Percentiles rank a stretch among this genome's conserved stretches.
phyloP scores from a whole-genome alignment of 78 protist species.

The Guillardia theta region DNA sequence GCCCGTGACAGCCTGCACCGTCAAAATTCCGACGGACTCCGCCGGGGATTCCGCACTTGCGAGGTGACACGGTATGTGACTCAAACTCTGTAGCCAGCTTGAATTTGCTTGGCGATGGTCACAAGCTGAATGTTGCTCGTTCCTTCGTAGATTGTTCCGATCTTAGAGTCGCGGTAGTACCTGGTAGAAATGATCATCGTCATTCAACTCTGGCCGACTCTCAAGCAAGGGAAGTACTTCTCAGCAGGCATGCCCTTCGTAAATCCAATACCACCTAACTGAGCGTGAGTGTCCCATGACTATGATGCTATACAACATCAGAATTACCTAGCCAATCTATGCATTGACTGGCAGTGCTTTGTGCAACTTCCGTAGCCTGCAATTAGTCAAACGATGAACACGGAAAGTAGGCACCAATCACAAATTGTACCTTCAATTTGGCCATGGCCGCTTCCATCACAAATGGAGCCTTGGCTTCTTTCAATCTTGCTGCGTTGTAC shows the following conservation, averaged over 20 bases:
- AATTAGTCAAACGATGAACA: too few relatives aligned
- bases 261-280: slow-evolving; percentile 92
- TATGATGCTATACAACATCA: not conserved
- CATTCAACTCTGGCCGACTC: too few relatives aligned
- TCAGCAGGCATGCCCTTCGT: slow-evolving; percentile 85
- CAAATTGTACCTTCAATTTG: too few relatives aligned
- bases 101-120: slow-evolving; percentile 65
- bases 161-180: slow-evolving; percentile 74
- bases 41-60: too few relatives aligned
- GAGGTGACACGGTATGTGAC: too few relatives aligned
- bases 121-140: slow-evolving; percentile 73
- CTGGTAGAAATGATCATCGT: too few relatives aligned
- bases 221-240: too few relatives aligned
- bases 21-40: too few relatives aligned
- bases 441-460: slow-evolving; percentile 92
- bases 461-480: slow-evolving; percentile 75
- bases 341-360: not conserved
- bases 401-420: too few relatives aligned
- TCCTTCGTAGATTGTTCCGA: slow-evolving; percentile 85
- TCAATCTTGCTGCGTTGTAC: slow-evolving; percentile 2
- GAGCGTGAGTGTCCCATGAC: not conserved
- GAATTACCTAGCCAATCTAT: not conserved
- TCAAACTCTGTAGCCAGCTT: not conserved
- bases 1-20: too few relatives aligned
- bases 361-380: slow-evolving; percentile 45